Conservation (phyloP, 2,329 filamentous ascomycete species). For the Cladobotryum mycophilum region DNA sequence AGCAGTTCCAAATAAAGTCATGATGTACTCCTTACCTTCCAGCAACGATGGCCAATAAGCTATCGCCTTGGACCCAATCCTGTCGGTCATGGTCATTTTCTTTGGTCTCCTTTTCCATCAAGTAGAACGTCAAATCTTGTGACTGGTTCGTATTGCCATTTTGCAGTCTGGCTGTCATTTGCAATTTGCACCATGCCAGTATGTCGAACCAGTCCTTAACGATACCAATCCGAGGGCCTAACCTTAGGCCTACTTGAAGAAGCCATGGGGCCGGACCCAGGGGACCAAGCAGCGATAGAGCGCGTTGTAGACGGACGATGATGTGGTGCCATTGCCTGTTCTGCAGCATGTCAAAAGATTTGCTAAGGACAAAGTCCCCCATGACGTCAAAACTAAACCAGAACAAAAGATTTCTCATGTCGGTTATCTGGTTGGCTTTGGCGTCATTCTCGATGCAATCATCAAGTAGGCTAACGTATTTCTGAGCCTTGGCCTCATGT, state of each 20-base stretch:
- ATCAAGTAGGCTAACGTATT: slow-evolving; percentile 16
- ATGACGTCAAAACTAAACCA: slow-evolving; percentile 31
- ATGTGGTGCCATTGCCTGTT: slow-evolving; percentile 22
- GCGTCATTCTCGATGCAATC: slow-evolving; percentile 14
- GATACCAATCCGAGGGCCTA: slow-evolving; percentile 12
- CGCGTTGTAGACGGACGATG: slow-evolving; percentile 20
- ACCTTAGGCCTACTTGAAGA: slow-evolving; percentile 18
- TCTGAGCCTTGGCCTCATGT: slow-evolving; percentile 14
- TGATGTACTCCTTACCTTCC: slow-evolving; percentile 14
- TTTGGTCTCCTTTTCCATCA: slow-evolving; percentile 8
- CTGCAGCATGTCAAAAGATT: slow-evolving; percentile 29
- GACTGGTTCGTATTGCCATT: slow-evolving; percentile 1
- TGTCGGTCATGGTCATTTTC: background rate
- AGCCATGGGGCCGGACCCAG: slow-evolving; percentile 24
- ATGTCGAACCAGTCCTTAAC: slow-evolving; percentile 19
- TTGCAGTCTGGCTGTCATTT: slow-evolving; percentile 13
- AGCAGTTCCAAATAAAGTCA: background rate
- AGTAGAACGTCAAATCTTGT: slow-evolving; percentile 5
- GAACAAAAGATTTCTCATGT: slow-evolving; percentile 18
- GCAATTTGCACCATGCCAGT: slow-evolving; percentile 17
- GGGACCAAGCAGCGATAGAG: slow-evolving; percentile 23
- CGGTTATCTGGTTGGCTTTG: slow-evolving; percentile 8
- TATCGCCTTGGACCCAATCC: slow-evolving; percentile 2
- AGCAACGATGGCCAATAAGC: slow-evolving; percentile 16
- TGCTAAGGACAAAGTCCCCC: slow-evolving; percentile 30